Evolutionary conservation across 73 alveolate genomes (phyloP).

Genomic region (Paramecium primaurelia): DNA sequence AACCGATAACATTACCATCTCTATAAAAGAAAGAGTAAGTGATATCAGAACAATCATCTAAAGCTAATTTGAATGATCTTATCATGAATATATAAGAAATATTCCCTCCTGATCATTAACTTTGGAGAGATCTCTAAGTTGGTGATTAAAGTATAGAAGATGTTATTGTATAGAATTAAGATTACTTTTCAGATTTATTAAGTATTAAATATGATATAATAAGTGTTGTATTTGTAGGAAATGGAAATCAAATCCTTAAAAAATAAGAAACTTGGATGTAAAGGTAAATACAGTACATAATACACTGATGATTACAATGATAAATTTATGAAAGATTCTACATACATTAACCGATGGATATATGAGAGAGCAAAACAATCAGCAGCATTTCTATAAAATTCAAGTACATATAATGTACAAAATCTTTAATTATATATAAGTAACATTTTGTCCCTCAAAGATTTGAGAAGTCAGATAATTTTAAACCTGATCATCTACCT

Average conservation of each 20-base stretch:
- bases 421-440: background rate
- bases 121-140: background rate
- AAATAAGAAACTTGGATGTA: background rate
- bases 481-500: slow-evolving; percentile 24
- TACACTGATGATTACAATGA: background rate
- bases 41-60: background rate
- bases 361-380: background rate
- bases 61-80: background rate
- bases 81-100: background rate
- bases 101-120: slow-evolving; percentile 5
- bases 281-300: background rate
- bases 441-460: background rate
- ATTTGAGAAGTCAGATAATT: background rate
- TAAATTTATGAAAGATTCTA: background rate
- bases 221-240: background rate
- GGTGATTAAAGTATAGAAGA: slow-evolving; percentile 8
- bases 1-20: background rate
- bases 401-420: slow-evolving; percentile 4
- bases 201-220: background rate
- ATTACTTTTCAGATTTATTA: background rate
- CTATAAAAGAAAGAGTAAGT: background rate
- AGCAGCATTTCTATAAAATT: background rate
- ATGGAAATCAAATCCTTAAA: background rate
- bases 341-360: background rate
- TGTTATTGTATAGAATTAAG: background rate